Evolutionary conservation across 2,329 filamentous ascomycete genomes (phyloP).

Genomic region (Neurospora sp.): DNA sequence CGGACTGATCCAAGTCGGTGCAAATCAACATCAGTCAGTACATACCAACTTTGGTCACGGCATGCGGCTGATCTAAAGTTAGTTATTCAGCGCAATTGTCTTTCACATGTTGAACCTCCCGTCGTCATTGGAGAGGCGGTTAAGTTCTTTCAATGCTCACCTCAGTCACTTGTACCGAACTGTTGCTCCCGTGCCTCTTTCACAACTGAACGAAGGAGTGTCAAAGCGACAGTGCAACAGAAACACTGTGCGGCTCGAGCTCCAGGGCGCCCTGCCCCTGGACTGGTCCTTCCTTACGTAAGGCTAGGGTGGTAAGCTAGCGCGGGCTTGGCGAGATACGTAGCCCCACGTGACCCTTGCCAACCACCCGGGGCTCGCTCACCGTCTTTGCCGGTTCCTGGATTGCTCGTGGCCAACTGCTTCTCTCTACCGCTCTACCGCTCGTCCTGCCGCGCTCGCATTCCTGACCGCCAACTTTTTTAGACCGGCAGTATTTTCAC

Average conservation of each 20-base stretch:
- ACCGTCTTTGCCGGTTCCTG: neutral
- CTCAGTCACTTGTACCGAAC: neutral
- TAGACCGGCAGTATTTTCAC: conserved; percentile 19
- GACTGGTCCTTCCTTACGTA: neutral
- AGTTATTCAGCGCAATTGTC: neutral
- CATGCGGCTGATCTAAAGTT: neutral
- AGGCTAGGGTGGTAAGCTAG: neutral
- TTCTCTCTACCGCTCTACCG: neutral
- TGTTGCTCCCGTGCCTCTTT: neutral
- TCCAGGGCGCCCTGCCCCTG: neutral
- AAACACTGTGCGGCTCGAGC: neutral
- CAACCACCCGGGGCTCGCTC: neutral
- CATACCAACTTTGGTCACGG: neutral
- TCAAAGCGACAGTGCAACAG: neutral
- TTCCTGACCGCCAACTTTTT: conserved; percentile 17
- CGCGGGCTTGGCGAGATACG: neutral
- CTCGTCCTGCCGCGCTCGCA: neutral
- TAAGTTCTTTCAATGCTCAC: neutral
- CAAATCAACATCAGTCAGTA: neutral
- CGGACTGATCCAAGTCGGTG: neutral
- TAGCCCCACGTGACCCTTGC: neutral
- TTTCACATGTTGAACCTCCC: neutral
- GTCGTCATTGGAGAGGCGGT: neutral
- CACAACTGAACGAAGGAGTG: neutral
- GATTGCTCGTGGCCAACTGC: neutral